A percentile compares a stretch with the other conserved stretches of the same genome.
Conservation (phyloP, 2,329 filamentous ascomycete genomes). For the Pseudocercospora vitis region DNA sequence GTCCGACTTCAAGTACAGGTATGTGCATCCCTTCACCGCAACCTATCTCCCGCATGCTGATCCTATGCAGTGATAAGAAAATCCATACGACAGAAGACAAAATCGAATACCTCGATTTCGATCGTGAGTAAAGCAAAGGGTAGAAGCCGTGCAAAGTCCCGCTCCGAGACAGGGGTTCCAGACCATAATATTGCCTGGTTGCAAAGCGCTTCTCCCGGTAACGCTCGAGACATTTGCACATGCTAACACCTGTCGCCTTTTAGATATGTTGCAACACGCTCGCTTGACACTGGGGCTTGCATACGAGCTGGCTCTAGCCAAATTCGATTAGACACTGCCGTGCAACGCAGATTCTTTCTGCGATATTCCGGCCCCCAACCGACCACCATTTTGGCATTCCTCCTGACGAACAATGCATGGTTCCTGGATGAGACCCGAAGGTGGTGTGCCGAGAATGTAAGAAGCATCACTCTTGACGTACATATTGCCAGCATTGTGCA, state of each 20-base stretch:
- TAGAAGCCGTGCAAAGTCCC: no score
- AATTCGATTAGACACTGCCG: slow-evolving; percentile 53
- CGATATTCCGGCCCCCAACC: background rate
- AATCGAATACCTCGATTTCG: slow-evolving; percentile 73
- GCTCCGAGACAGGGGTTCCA: no score
- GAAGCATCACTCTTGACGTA: background rate
- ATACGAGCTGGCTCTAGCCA: slow-evolving; percentile 78
- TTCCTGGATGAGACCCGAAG: background rate
- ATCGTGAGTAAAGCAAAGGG: no score
- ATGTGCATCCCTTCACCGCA: slow-evolving; percentile 1
- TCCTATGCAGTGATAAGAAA: slow-evolving; percentile 6
- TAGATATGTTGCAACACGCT: slow-evolving; percentile 91
- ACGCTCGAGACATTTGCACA: no score
- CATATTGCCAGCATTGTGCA: background rate
- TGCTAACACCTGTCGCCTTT: no score
- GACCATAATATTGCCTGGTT: no score
- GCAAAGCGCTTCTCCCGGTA: no score
- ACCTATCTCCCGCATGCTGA: background rate
- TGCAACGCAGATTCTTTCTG: background rate
- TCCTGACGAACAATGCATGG: slow-evolving; percentile 6
- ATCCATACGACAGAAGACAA: slow-evolving; percentile 71
- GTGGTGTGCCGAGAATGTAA: slow-evolving; percentile 9
- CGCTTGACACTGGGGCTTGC: slow-evolving; percentile 79
- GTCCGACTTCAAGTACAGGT: slow-evolving; percentile 65
- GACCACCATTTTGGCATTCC: slow-evolving; percentile 5